phyloP scores from a whole-genome alignment of 495 filamentous ascomycete species.

The Talaromyces proteolyticus region DNA sequence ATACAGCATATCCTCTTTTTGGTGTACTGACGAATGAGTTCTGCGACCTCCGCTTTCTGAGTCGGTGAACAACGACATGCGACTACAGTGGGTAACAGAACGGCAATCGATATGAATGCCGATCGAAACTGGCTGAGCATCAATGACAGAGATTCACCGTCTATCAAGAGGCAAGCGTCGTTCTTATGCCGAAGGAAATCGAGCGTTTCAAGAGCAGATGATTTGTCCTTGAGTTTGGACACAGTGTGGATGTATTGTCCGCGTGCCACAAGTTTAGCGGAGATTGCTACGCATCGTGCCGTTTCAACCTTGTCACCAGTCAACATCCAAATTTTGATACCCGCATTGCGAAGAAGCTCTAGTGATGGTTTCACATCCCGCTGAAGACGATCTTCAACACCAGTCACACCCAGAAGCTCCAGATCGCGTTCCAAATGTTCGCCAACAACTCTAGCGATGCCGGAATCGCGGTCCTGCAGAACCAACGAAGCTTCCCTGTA shows the following conservation, averaged over 20 bases:
- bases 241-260: constrained; percentile 96
- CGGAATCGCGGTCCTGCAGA: constrained; percentile 70
- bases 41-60: constrained; percentile 91
- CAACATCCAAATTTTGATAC: constrained; percentile 99
- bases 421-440: constrained; percentile 83
- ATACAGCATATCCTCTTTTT: constrained; percentile 94
- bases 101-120: constrained; percentile 84
- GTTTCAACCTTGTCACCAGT: constrained; percentile 99
- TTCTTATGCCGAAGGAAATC: constrained; percentile 84
- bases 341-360: constrained; percentile 92
- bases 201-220: constrained; percentile 73
- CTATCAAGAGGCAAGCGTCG: constrained; percentile 87
- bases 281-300: constrained; percentile 92
- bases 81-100: constrained; percentile 84
- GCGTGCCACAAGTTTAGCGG: constrained; percentile 86
- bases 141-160: constrained; percentile 81
- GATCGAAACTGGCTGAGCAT: constrained; percentile 75
- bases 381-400: constrained; percentile 96
- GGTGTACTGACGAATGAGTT: constrained; percentile 85
- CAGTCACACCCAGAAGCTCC: constrained; percentile 91
- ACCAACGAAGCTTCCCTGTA: constrained; percentile 78
- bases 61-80: constrained; percentile 97
- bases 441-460: constrained; percentile 71
- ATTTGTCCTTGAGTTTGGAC: constrained; percentile 55
- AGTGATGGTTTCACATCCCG: constrained; percentile 90